These are phyloP conservation scores for Fusarium chaquense DNA, from an alignment of 2,329 filamentous ascomycete species.

Conservation along the genomic window DNA sequence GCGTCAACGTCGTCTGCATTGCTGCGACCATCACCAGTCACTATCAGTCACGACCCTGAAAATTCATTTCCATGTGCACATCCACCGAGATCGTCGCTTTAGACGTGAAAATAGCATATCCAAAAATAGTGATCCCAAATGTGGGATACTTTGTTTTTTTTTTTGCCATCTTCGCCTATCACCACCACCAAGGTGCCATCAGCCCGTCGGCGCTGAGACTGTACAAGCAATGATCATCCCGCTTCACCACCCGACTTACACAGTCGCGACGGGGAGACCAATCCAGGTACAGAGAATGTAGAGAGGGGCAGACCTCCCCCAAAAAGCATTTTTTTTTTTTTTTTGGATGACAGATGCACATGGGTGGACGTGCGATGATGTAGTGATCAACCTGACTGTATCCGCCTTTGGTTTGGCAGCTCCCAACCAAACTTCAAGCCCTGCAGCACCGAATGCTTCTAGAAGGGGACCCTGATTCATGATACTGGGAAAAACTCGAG, in stretches of 20 bases:
- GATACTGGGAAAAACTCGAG: constrained; percentile 11
- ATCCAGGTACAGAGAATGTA: constrained; percentile 30
- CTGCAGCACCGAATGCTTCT: constrained; percentile 35
- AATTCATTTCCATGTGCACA: constrained; percentile 4
- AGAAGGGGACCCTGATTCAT: constrained; percentile 39
- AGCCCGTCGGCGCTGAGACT: constrained; percentile 29
- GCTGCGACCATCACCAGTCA: constrained; percentile 15
- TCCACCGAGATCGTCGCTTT: constrained; percentile 23
- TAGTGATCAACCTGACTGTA: constrained; percentile 41
- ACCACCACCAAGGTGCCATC: constrained; percentile 36
- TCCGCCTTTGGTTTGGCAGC: constrained; percentile 39
- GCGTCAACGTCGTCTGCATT: constrained; percentile 12
- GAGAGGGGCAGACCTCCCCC: constrained; percentile 33
- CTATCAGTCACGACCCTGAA: constrained; percentile 3
- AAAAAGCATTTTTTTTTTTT: constrained; percentile 5
- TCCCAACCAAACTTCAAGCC: constrained; percentile 31
- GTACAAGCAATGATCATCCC: constrained; percentile 38
- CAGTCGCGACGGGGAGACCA: constrained; percentile 2
- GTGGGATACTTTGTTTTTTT: constrained; percentile 8
- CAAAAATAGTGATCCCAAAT: constrained; percentile 34
- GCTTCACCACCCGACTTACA: constrained; percentile 32
- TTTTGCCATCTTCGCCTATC: constrained; percentile 13
- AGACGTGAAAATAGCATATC: constrained; percentile 38
- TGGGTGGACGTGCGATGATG: constrained; percentile 43
- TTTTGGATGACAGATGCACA: constrained; percentile 36